A percentile compares a stretch with the other conserved stretches of the same genome.
Evolutionary conservation across 1,284 basidiomycete species (phyloP).

Genomic region (Wallemia hederae): DNA sequence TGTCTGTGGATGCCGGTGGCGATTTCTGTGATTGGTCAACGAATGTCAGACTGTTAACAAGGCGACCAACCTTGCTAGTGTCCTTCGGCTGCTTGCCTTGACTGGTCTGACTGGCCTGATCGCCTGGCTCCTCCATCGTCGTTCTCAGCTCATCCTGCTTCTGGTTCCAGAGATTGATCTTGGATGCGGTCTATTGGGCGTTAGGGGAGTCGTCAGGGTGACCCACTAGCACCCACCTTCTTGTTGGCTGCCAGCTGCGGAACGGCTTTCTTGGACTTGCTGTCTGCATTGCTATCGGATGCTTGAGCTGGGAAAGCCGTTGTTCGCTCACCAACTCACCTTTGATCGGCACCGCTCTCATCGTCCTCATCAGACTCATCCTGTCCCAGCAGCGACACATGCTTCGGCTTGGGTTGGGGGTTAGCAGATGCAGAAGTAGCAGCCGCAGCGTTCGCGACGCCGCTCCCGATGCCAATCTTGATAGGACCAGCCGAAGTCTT

Average conservation of each 20-base stretch:
- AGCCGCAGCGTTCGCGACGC: background rate
- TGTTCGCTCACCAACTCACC: background rate
- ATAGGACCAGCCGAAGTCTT: background rate
- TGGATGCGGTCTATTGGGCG: slow-evolving; percentile 36
- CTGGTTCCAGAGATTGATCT: slow-evolving; percentile 83
- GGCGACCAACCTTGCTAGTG: background rate
- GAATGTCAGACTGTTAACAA: background rate
- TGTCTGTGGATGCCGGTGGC: background rate
- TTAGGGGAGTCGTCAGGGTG: background rate
- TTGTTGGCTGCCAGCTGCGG: slow-evolving; percentile 57
- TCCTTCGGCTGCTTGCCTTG: background rate
- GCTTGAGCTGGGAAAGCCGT: background rate
- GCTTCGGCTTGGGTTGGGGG: background rate
- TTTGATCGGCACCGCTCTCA: background rate
- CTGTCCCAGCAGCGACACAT: background rate
- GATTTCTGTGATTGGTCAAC: background rate
- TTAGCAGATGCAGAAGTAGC: background rate
- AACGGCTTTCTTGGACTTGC: slow-evolving; percentile 29
- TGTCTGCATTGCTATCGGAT: background rate
- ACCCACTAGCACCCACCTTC: slow-evolving; percentile 29
- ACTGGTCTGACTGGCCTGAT: too few relatives aligned
- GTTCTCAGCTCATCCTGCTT: slow-evolving; percentile 52
- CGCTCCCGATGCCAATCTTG: background rate
- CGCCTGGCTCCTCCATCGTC: slow-evolving; percentile 9
- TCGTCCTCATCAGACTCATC: background rate